Base-by-base conservation (phyloP, 441 rosid species). In the Caryocar brasiliense region DNA sequence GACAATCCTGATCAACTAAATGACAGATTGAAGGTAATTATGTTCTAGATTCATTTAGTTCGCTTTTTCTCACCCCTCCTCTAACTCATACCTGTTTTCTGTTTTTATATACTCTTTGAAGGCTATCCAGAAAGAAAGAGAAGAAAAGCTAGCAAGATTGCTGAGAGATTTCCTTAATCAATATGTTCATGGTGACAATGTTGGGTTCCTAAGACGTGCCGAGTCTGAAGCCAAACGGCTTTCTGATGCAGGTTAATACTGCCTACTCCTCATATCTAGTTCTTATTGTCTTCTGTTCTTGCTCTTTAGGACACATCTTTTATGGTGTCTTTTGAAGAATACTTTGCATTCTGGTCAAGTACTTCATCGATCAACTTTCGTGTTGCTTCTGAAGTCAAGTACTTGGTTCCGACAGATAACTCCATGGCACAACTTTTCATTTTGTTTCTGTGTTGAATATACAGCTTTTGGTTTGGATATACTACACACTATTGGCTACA, bases 101-200 rank as follows among this genome's bases (percentile, higher is more conserved):
- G 18, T 24, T 30, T 25, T 28, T 4, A 15, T 26, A 12, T 17
- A 8, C 30, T 47, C 20, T 6, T 38, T 43, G 55, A 58, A 83
- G 97, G 84, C 66, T 55, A 81, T 83, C 58, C 97, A 90, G 49
- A 83, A 63, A 59, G 97, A 86, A 69, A 80, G 97, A 70, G 95
- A 90, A 68, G 95, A 90, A 42, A 82, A 82, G 67, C 82, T 90
- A 7, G 91, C 95, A 9, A 68, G 73, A 57, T 66, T 56, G 19
- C 76, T 90, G 26, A 79, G 51, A 73, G 81, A 77, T 56, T 79
- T 83, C 40, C 77, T 86, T 1, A 74, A 66, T 55, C 85, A 70
- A 51, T 82, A 80, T 47, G 95, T 80, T 35, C 81, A 65, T 22
- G 96, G 86, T 24, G 93, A 86, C 69, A 84, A 75, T 72, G 41